Conservation (phyloP, 2,329 filamentous ascomycete species). For the Triangularia setosa region DNA sequence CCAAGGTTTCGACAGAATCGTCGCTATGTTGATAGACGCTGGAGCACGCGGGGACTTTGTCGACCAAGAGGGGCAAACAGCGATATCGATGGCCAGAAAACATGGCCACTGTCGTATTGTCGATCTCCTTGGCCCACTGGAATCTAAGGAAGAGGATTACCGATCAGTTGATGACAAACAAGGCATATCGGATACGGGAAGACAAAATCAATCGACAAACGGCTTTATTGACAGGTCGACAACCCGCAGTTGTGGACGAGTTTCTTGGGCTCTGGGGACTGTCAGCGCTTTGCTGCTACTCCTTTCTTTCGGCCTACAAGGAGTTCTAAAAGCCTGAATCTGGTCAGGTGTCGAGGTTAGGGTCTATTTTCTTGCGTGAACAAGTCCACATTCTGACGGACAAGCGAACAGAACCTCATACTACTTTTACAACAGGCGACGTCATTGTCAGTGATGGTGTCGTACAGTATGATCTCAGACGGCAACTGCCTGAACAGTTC, state of each 20-base stretch:
- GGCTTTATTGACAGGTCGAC: neutral
- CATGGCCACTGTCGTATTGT: neutral
- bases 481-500: conserved; percentile 27
- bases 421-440: too few species aligned
- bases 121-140: neutral
- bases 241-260: neutral
- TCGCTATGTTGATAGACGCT: neutral
- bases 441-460: conserved; percentile 29
- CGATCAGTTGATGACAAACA: neutral
- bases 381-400: too few species aligned
- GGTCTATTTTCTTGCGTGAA: too few species aligned
- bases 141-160: neutral
- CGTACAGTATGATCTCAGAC: conserved; percentile 30
- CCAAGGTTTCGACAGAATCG: neutral
- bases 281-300: neutral
- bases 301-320: neutral
- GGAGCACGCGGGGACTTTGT: neutral
- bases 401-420: too few species aligned
- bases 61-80: neutral
- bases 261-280: neutral
- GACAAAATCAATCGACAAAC: neutral
- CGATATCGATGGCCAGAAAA: neutral
- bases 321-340: neutral
- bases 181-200: neutral
- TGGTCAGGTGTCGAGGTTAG: neutral